phyloP scores from a whole-genome alignment of 179 eudicot species.

The Amaranthus tricolor region DNA sequence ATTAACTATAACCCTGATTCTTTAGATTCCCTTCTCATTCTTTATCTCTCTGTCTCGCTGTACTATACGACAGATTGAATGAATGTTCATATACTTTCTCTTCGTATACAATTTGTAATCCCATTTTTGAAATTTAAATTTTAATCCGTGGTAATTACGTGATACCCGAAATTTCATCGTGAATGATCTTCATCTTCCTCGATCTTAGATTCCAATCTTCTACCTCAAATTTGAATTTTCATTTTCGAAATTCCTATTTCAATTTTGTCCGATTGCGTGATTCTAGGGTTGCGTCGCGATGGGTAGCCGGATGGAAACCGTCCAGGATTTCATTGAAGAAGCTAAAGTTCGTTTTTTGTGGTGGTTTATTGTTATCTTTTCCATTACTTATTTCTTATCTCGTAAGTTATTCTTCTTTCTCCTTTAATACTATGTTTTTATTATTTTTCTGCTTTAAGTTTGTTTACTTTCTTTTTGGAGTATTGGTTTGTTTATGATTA shows the following conservation, averaged over 20 bases:
- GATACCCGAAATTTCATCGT: neutral
- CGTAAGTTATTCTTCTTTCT: slow-evolving; percentile 44
- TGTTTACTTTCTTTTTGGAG: neutral
- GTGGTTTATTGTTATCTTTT: slow-evolving; percentile 81
- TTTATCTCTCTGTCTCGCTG: neutral
- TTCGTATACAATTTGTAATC: neutral
- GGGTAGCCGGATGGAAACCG: slow-evolving; percentile 52
- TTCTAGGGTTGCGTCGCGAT: slow-evolving; percentile 25
- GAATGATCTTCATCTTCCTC: slow-evolving; percentile 21
- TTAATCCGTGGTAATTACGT: neutral
- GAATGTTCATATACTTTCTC: neutral
- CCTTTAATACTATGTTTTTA: neutral
- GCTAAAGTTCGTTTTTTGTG: slow-evolving; percentile 83
- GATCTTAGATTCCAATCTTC: slow-evolving; percentile 2
- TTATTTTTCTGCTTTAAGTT: neutral
- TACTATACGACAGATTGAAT: neutral
- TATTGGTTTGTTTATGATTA: neutral
- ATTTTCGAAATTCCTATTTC: neutral
- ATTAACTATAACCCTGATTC: slow-evolving; percentile 6
- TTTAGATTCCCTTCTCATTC: neutral
- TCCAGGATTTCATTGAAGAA: slow-evolving; percentile 88
- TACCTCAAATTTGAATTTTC: neutral
- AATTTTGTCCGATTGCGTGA: neutral
- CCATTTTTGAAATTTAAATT: neutral
- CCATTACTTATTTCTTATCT: slow-evolving; percentile 72